Base-by-base conservation (phyloP, 768 basidiomycete species). In the Phlegmacium glaucopus region DNA sequence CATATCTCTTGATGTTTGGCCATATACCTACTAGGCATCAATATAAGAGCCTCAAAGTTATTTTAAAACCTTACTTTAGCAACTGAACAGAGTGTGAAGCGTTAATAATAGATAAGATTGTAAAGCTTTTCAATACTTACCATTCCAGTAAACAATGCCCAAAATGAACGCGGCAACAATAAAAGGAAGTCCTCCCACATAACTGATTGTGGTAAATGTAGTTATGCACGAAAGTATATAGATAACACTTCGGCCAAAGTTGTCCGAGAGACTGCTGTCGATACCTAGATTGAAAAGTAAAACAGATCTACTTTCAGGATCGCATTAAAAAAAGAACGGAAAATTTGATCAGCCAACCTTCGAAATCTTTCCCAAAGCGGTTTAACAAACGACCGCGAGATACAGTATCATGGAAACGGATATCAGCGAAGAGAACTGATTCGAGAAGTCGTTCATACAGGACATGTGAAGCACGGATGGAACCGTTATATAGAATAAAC, bases 321-420 rank as follows among this genome's bases (percentile, higher is more conserved):
- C 4, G 32, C 10, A 2, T 32, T 32, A 32, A 13, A 32, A n/a
- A 34, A 11, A 34, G 3, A 22, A 22, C 10, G 3, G 32, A 34
- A n/a, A 34, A 34, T 2, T 32, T n/a, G 32, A 2, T 22, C 2
- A 22, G 22, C 22, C 22, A 22, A 71, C 75, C 87, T 70, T 94
- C 91, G 47, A 94, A 88, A 61, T 94, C 93, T 63, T 94, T 94
- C 36, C 93, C 92, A 52, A 89, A 87, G 39, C 91, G 73, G 55
- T 94, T 91, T 30, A 94, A 65, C 9, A 90, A 69, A 2, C 92
- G 81, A 5, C 94, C 94, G 30, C 90, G 80, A 42, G 86, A 90
- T 2, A 90, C 80, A 0, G 93, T 96, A 59, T 96, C 94, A 56
- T 95, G 94, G 75, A 96, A 95, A 35, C 93, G 80, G 47, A 95